These are phyloP conservation scores for Fusarium sp. DNA, from an alignment of 2,329 filamentous ascomycete genomes.

Conservation along the genomic window DNA sequence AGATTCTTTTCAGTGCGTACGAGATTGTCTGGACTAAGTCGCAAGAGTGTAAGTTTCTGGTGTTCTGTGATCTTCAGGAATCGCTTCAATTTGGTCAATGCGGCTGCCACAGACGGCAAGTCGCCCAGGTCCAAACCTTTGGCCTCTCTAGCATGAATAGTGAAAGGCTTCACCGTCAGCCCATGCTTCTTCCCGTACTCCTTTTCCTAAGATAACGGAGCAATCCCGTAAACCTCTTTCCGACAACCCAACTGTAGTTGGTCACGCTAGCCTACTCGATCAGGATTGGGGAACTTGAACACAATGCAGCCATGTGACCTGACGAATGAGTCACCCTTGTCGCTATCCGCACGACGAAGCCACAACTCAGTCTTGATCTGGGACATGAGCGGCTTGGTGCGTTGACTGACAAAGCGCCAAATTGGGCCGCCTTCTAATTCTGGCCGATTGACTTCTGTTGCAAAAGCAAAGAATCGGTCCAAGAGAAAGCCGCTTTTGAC, in stretches of 20 bases:
- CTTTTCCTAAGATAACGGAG: too few relatives aligned
- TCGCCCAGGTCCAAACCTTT: conserved; percentile 21
- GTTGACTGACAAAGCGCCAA: conserved; percentile 49
- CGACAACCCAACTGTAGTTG: neutral
- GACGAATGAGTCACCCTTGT: too few relatives aligned
- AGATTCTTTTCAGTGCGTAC: conserved; percentile 31
- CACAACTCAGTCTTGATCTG: conserved; percentile 36
- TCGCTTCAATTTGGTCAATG: conserved; percentile 24
- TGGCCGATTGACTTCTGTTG: conserved; percentile 45
- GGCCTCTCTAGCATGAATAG: conserved; percentile 28
- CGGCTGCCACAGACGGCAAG: conserved; percentile 4
- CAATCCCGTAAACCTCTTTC: neutral
- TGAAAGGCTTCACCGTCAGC: conserved; percentile 13
- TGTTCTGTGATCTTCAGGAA: conserved; percentile 26
- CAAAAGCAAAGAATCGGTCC: conserved; percentile 49
- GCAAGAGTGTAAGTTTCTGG: conserved; percentile 24
- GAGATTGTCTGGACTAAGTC: conserved; percentile 22
- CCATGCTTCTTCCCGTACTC: too few relatives aligned
- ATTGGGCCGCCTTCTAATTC: conserved; percentile 16
- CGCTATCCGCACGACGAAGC: too few relatives aligned
- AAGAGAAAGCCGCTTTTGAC: conserved; percentile 45
- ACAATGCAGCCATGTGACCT: too few relatives aligned
- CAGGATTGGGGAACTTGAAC: conserved; percentile 22
- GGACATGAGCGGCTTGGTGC: conserved; percentile 38
- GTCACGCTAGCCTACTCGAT: neutral